These are phyloP conservation scores for Exophiala oligosperma DNA, from an alignment of 2,329 filamentous ascomycete species.

Conservation along the genomic window DNA sequence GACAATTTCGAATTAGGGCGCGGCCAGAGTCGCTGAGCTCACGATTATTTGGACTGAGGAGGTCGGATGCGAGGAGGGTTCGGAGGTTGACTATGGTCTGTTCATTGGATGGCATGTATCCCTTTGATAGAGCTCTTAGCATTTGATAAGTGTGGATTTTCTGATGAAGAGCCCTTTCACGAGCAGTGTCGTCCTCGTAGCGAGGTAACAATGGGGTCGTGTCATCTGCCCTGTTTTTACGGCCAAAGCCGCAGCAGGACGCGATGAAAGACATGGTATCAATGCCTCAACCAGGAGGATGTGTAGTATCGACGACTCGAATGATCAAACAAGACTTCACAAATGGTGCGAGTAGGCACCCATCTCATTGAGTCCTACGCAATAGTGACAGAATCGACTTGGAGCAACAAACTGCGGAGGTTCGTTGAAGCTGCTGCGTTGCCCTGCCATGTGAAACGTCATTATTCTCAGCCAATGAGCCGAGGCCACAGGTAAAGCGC, in stretches of 20 bases:
- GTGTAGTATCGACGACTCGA: background rate
- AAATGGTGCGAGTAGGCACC: background rate
- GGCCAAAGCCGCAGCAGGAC: conserved; percentile 65
- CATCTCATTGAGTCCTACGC: background rate
- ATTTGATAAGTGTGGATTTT: conserved; percentile 91
- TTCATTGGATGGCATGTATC: conserved; percentile 90
- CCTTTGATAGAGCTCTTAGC: conserved; percentile 74
- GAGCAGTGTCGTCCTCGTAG: conserved; percentile 76
- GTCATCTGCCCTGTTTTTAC: conserved; percentile 54
- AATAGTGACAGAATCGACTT: background rate
- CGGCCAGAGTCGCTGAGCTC: conserved; percentile 77
- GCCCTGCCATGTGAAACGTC: background rate
- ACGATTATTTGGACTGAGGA: conserved; percentile 72
- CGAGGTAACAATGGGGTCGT: conserved; percentile 77
- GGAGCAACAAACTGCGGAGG: background rate
- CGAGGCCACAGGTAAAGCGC: background rate
- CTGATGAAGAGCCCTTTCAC: conserved; percentile 77
- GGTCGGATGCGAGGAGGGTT: conserved; percentile 72
- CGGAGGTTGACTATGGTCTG: conserved; percentile 78
- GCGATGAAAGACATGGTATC: conserved; percentile 47
- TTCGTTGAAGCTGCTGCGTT: background rate
- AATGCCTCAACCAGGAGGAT: background rate
- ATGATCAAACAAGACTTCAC: background rate
- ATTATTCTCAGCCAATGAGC: background rate
- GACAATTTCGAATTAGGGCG: conserved; percentile 68